phyloP scores from a whole-genome alignment of 805 yeast genomes.

The Pichia exigua region DNA sequence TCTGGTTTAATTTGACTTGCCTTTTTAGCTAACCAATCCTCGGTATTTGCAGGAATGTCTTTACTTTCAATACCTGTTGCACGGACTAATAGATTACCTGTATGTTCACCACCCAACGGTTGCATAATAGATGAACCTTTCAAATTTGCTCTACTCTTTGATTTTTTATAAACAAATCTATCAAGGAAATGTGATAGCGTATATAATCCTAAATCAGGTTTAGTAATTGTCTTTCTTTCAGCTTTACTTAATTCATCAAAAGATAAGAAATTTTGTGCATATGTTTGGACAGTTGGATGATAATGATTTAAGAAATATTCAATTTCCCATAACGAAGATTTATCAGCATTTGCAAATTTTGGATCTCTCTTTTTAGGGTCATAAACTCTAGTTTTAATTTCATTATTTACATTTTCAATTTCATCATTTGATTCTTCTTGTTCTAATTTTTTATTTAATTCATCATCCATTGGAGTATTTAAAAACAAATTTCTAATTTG shows the following conservation, averaged over 20 bases:
- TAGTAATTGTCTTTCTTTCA: conserved; percentile 30
- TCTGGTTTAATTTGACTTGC: conserved; percentile 70
- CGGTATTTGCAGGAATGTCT: conserved; percentile 66
- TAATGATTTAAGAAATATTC: conserved; percentile 66
- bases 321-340: conserved; percentile 82
- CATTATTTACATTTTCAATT: conserved; percentile 19
- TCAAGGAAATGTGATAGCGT: conserved; percentile 88
- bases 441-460: conserved; percentile 38
- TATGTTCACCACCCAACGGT: conserved; percentile 83
- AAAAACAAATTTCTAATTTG: conserved; percentile 55
- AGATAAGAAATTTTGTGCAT: conserved; percentile 58
- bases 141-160: conserved; percentile 65
- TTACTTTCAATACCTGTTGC: conserved; percentile 36
- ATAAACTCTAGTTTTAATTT: conserved; percentile 32
- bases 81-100: conserved; percentile 59
- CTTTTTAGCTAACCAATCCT: conserved; percentile 70
- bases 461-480: conserved; percentile 45
- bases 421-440: conserved; percentile 29
- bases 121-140: conserved; percentile 96
- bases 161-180: conserved; percentile 89
- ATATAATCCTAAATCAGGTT: conserved; percentile 88
- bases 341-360: conserved; percentile 76
- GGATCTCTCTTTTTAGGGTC: conserved; percentile 93
- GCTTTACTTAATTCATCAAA: conserved; percentile 27
- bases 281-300: conserved; percentile 86